phyloP scores from a whole-genome alignment of 1,284 basidiomycete species.

The Dichomitus squalens region DNA sequence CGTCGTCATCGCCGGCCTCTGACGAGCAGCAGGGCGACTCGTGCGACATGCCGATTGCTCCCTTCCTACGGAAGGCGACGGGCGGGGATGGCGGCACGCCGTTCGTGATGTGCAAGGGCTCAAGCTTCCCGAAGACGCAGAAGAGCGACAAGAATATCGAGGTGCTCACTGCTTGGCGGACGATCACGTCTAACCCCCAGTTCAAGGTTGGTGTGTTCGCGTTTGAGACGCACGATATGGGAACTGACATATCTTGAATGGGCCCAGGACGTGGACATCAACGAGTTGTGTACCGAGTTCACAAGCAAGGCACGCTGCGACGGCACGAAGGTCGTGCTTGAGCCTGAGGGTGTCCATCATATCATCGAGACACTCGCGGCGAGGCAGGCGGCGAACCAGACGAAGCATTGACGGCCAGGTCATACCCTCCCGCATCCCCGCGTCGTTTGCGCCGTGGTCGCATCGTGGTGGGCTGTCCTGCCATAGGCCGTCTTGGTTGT shows the following conservation, averaged over 20 bases:
- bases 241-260: conserved; percentile 11
- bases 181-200: conserved; percentile 68
- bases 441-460: not conserved
- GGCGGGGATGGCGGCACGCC: conserved; percentile 37
- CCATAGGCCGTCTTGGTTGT: not conserved
- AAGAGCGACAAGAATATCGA: conserved; percentile 74
- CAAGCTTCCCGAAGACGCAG: conserved; percentile 65
- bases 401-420: conserved; percentile 21
- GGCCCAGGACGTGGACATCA: conserved; percentile 70
- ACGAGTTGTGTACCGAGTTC: conserved; percentile 75
- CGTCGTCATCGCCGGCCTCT: conserved; percentile 24
- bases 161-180: conserved; percentile 75
- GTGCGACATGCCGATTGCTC: conserved; percentile 29
- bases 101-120: conserved; percentile 62
- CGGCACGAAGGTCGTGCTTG: conserved; percentile 76
- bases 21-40: conserved; percentile 3
- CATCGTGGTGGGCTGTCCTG: not conserved
- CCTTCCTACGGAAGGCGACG: conserved; percentile 28
- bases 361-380: conserved; percentile 59
- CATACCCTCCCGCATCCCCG: not conserved
- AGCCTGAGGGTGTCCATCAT: conserved; percentile 65
- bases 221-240: not conserved
- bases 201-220: conserved; percentile 50
- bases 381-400: conserved; percentile 26
- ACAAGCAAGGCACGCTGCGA: conserved; percentile 79